phyloP scores from a whole-genome alignment of 192 early-diverging fungal genomes.

The Backusella mclennaniae region DNA sequence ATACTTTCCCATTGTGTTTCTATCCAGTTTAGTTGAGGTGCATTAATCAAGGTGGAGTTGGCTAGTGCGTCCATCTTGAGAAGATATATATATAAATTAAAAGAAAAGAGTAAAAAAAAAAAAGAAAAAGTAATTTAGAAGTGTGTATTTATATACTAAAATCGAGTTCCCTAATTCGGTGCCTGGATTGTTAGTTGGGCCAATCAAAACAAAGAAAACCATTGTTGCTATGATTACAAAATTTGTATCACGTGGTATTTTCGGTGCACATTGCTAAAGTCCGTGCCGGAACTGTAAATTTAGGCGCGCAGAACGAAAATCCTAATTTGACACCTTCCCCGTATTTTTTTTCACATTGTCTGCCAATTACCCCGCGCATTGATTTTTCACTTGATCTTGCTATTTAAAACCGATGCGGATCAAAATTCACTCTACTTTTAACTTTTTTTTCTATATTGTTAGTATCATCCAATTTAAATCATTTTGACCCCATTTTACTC shows the following conservation, averaged over 20 bases:
- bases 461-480: too few relatives aligned
- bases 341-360: background rate
- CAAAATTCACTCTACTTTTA: background rate
- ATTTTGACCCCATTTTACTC: too few relatives aligned
- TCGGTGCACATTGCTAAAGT: background rate
- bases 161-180: background rate
- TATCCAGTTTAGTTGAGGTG: constrained; percentile 29
- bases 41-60: background rate
- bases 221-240: background rate
- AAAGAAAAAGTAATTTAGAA: background rate
- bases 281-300: background rate
- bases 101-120: background rate
- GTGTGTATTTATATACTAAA: background rate
- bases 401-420: background rate
- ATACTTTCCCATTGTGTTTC: constrained; percentile 62
- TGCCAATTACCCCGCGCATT: background rate
- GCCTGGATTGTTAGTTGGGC: background rate
- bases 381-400: background rate
- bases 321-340: background rate
- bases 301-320: background rate
- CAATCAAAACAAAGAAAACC: background rate
- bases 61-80: background rate
- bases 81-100: background rate
- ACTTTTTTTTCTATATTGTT: too few relatives aligned
- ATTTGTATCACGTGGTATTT: background rate